phyloP scores from a whole-genome alignment of 2,329 filamentous ascomycete species.

The Scopulariopsis brevicaulis region DNA sequence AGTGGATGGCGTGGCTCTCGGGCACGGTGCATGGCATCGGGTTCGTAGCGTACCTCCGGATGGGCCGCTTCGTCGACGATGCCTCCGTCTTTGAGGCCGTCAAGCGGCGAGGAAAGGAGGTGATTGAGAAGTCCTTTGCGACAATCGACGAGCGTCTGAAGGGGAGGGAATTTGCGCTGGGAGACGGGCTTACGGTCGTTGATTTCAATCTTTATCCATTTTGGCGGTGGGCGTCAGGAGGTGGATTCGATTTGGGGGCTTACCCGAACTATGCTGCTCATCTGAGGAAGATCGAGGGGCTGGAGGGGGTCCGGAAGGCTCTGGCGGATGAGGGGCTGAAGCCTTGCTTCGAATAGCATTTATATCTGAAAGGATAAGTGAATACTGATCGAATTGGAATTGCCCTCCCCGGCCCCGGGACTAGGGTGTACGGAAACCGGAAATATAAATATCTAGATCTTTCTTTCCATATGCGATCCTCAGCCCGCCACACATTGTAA shows the following conservation, averaged over 20 bases:
- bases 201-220: conserved; percentile 13
- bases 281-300: conserved; percentile 4
- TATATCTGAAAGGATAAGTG: background rate
- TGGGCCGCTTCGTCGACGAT: conserved; percentile 15
- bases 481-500: too few species aligned
- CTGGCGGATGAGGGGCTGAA: background rate
- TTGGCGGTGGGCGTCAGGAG: conserved; percentile 9
- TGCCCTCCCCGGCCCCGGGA: too few species aligned
- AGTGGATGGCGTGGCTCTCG: conserved; percentile 22
- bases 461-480: too few species aligned
- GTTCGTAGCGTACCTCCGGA: conserved; percentile 13
- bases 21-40: conserved; percentile 18
- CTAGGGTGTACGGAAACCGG: too few species aligned
- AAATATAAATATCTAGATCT: too few species aligned
- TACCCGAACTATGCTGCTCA: conserved; percentile 8
- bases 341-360: background rate
- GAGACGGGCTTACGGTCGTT: conserved; percentile 10
- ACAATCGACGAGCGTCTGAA: conserved; percentile 10
- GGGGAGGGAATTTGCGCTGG: conserved; percentile 9
- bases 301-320: background rate
- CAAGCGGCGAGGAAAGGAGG: conserved; percentile 6
- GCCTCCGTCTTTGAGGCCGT: conserved; percentile 6
- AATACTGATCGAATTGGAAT: background rate
- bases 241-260: conserved; percentile 7
- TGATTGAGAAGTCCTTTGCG: conserved; percentile 8